Percentiles rank a stretch among this genome's conserved stretches.
These are phyloP conservation scores for Colletotrichum destructivum DNA, from an alignment of 2,329 filamentous ascomycete genomes.

Conservation along the genomic window DNA sequence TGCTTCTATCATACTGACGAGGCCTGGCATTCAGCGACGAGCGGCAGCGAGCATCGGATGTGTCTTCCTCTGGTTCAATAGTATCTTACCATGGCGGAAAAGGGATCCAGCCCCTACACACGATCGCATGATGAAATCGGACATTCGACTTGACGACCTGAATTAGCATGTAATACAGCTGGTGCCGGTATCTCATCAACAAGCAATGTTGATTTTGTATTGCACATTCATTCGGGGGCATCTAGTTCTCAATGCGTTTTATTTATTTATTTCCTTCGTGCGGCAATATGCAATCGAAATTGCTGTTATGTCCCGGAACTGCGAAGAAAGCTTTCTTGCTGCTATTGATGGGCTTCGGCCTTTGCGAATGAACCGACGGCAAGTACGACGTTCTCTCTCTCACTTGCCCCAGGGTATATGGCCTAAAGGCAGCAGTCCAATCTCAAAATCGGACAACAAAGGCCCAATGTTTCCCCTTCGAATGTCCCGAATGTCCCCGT, in stretches of 20 bases:
- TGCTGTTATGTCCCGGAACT: background rate
- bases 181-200: background rate
- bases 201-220: background rate
- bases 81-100: background rate
- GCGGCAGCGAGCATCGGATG: background rate
- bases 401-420: background rate
- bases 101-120: background rate
- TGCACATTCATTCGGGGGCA: background rate
- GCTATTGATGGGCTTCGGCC: background rate
- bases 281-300: background rate
- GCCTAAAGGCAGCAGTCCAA: background rate
- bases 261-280: background rate
- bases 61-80: background rate
- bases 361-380: background rate
- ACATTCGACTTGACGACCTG: background rate
- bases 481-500: conserved; percentile 2
- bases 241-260: background rate
- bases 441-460: background rate
- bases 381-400: background rate
- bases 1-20: background rate
- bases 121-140: background rate
- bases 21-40: background rate
- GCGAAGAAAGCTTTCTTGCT: background rate
- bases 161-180: background rate
- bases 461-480: conserved; percentile 8